Base-by-base conservation (phyloP, 257 asterid species). In the Petunia secreta region DNA sequence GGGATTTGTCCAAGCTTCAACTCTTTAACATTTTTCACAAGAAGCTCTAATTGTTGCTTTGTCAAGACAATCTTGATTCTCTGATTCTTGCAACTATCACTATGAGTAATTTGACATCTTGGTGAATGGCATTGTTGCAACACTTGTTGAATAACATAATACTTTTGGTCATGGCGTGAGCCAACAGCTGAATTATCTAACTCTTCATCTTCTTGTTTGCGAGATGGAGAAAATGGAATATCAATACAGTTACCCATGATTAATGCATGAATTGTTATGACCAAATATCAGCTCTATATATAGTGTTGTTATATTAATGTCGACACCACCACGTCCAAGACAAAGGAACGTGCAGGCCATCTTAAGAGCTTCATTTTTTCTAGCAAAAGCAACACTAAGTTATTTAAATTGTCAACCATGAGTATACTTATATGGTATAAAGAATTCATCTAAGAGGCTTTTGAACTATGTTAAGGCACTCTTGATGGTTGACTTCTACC, bases 31-130 rank as follows among this genome's bases (percentile, higher is more conserved):
- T 81, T 83, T 14, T 52, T 83, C n/a, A 80, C 55, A 14, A 92
- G 87, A 84, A 84, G 62, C 88, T 87, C 84, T 83, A 89, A 59
- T 82, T 92, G 95, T 83, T 87, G 86, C 86, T 75, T 89, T 13
- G 82, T 85, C 67, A 90, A 43, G 63, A 90, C 89, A 76, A 92
- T 86, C 87, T 85, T 91, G 59, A 92, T 81, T 79, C 87, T 86
- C 81, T 86, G 81, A 8, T 82, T 87, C 16, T 57, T 34, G 80
- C 67, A 63, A 50, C 78, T 13, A n/a, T 16, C 75, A 57, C 63
- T 77, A 0, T 79, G 81, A 78, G 46, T 14, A 11, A n/a, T 25
- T 63, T 2, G 4, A 34, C 80, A 79, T 78, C 52, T 62, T 48
- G 69, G 54, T 43, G 60, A 48, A 77, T 65, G 25, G 40, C 78